These are phyloP conservation scores for Brassica napus DNA, from an alignment of 345 rosid genomes.

Conservation along the genomic window DNA sequence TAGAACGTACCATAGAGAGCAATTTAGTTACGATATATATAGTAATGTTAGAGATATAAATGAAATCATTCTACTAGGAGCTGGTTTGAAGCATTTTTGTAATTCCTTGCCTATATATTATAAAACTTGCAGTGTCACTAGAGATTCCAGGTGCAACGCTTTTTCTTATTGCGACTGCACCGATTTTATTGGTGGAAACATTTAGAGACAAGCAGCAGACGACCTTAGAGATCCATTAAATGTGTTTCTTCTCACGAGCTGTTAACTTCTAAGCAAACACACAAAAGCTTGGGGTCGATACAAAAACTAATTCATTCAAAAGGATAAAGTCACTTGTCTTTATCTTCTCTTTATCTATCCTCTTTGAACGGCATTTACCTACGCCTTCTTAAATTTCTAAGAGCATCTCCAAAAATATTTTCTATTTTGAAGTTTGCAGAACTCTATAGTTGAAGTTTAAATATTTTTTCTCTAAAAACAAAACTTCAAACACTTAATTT, in stretches of 20 bases:
- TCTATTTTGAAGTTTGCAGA: too few relatives aligned
- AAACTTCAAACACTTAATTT: too few relatives aligned
- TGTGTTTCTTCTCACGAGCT: slow-evolving; percentile 50
- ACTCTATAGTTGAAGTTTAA: too few relatives aligned
- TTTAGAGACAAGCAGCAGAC: slow-evolving; percentile 33
- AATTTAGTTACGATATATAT: not conserved
- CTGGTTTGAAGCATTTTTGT: not conserved
- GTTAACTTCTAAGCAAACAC: slow-evolving; percentile 65
- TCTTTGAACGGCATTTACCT: not conserved
- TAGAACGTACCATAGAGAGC: not conserved
- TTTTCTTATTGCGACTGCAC: slow-evolving; percentile 62
- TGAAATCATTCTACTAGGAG: not conserved
- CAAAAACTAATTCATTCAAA: slow-evolving; percentile 66
- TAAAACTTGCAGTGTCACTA: slow-evolving; percentile 51
- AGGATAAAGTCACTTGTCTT: slow-evolving; percentile 47
- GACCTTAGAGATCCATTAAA: slow-evolving; percentile 16
- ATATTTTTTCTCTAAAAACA: too few relatives aligned
- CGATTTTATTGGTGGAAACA: slow-evolving; percentile 47
- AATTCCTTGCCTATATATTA: not conserved
- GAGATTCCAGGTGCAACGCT: slow-evolving; percentile 65
- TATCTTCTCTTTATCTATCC: not conserved
- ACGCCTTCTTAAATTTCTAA: not conserved
- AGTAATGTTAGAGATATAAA: not conserved
- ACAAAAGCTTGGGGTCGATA: slow-evolving; percentile 75
- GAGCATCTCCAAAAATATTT: too few relatives aligned